Percentiles rank a stretch among this genome's conserved stretches.
Conservation (phyloP, 495 filamentous ascomycete genomes). For the Hyaloscypha bicolor region DNA sequence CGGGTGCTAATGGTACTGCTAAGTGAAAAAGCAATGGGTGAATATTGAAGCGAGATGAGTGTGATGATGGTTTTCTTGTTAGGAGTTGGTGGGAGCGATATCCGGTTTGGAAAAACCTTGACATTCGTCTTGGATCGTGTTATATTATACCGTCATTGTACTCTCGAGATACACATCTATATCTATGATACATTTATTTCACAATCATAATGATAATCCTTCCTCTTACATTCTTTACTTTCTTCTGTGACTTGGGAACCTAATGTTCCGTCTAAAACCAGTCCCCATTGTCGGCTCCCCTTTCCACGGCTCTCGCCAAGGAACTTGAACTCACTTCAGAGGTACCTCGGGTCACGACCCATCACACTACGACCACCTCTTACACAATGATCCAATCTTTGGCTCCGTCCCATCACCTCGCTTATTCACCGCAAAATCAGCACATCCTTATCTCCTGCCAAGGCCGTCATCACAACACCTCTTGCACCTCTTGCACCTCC, state of each 20-base stretch:
- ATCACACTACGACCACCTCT: too few species aligned
- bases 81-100: conserved; percentile 3
- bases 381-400: too few species aligned
- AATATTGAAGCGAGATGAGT: not conserved
- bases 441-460: not conserved
- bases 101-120: not conserved
- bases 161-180: not conserved
- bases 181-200: not conserved
- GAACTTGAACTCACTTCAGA: too few species aligned
- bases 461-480: not conserved
- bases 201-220: too few species aligned
- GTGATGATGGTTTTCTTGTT: not conserved
- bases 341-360: too few species aligned
- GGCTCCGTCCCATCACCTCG: too few species aligned
- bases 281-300: too few species aligned
- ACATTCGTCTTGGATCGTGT: not conserved
- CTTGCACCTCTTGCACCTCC: not conserved
- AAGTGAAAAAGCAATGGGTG: conserved; percentile 12
- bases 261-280: too few species aligned
- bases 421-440: too few species aligned
- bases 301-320: too few species aligned
- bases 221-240: too few species aligned
- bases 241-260: too few species aligned
- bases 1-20: not conserved
- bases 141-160: not conserved